Evolutionary conservation across 2,329 filamentous ascomycete genomes (phyloP), one percentile per base, ranked within the genome.

Genomic region (Cryphonectria radicalis): DNA sequence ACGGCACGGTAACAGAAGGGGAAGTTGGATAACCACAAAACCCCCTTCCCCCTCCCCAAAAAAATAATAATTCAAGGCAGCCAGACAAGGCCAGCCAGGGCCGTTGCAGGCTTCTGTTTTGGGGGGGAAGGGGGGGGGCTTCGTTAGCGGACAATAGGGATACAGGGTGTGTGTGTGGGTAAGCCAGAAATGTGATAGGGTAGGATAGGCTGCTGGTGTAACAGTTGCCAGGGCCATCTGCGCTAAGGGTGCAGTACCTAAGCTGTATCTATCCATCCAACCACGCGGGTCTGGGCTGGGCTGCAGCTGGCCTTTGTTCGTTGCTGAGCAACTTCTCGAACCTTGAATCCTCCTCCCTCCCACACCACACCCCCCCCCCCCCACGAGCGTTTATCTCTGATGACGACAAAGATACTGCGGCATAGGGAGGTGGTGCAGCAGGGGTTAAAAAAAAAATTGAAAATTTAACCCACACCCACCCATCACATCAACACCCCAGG

Each of bases 291-390:
- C 53, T 19, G 13, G 55, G 28, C 55, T 32, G 55, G 25, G 14
- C 46, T 32, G 55, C 28, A 32, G 55, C 25, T 35, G 11, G n/a
- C 32, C 32, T 8, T n/a, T 7, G 62, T 7, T 22, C 19, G 62
- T 64, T 64, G 62, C 62, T 43, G 35, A 46, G 62, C 62, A 64
- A 64, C 62, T 63, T 43, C 19, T n/a, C 46, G 5, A 50, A n/a
- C 35, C 28, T 37, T 7, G 32, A 63, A 40, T 11, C 50, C 50
- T 11, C 37, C 37, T 55, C 50, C 25, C 50, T 55, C 50, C 25
- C 50, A 19, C 17, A 46, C 17, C n/a, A n/a, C 17, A 17, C 19
- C 17, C 17, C 46, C 7, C 46, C 19, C 19, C 53, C 25, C 53
- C 25, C n/a, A 57, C 53, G 53, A 28, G 53, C n/a, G 53, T 17